phyloP scores from a whole-genome alignment of 2,329 filamentous ascomycete species.

The Emericellopsis cladophorae region DNA sequence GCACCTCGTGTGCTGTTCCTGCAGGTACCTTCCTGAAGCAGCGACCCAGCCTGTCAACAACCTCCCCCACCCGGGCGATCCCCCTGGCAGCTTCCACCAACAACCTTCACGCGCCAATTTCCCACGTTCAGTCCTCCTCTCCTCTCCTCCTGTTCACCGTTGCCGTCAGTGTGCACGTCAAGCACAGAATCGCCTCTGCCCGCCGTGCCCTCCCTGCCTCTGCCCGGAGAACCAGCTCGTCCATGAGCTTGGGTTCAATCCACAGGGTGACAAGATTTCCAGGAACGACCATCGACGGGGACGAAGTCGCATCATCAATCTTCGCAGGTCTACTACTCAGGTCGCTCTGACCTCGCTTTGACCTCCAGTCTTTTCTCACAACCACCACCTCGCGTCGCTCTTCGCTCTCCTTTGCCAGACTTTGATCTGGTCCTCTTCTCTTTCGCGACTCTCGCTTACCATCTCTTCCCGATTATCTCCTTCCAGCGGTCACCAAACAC shows the following conservation, averaged over 20 bases:
- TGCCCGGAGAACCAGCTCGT: not conserved
- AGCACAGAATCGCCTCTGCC: not conserved
- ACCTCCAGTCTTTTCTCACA: not conserved
- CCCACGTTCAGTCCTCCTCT: conserved; percentile 8
- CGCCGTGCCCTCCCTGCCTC: conserved; percentile 1
- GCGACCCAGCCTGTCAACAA: no score
- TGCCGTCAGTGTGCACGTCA: not conserved
- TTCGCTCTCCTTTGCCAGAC: not conserved
- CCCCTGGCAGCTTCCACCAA: no score
- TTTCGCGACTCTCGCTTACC: not conserved
- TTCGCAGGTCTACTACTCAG: not conserved
- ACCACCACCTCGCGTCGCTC: not conserved
- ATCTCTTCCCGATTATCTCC: no score
- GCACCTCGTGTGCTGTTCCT: no score
- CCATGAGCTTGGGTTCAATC: not conserved
- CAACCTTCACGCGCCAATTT: not conserved
- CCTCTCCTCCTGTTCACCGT: not conserved
- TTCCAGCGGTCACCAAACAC: no score
- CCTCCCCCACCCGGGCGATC: no score
- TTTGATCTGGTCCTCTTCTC: not conserved
- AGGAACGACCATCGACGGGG: not conserved
- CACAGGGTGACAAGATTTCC: not conserved
- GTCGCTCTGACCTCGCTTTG: not conserved
- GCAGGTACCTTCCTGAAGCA: no score
- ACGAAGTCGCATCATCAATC: not conserved